phyloP scores from a whole-genome alignment of 768 basidiomycete genomes.

The Calocera cornea region DNA sequence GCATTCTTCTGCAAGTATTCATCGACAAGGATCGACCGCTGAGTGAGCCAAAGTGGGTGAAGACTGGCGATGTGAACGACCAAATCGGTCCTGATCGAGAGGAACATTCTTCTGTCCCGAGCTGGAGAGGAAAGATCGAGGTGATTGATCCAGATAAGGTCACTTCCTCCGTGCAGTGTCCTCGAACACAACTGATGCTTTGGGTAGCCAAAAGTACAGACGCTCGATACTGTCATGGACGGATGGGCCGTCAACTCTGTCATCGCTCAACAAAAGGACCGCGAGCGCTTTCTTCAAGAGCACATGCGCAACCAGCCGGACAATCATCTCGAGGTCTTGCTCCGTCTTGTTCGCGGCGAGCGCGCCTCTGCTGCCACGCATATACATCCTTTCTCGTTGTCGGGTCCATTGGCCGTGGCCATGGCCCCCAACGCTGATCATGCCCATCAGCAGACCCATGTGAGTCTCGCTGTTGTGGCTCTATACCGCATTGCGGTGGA shows the following conservation, averaged over 20 bases:
- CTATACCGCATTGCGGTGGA: conserved; percentile 76
- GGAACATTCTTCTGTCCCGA: conserved; percentile 13
- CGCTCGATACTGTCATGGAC: conserved; percentile 80
- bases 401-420: conserved; percentile 40
- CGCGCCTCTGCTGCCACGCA: conserved; percentile 37
- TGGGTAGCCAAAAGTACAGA: conserved; percentile 53
- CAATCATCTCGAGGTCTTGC: conserved; percentile 82
- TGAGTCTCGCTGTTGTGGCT: conserved; percentile 83
- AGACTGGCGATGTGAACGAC: conserved; percentile 84
- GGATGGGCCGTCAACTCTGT: conserved; percentile 79
- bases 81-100: conserved; percentile 11
- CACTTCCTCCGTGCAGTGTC: conserved; percentile 24
- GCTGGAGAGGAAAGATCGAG: conserved; percentile 86
- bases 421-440: conserved; percentile 65
- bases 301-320: conserved; percentile 67
- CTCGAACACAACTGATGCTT: conserved; percentile 1
- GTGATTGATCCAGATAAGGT: conserved; percentile 94
- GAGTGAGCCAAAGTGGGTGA: conserved; percentile 94
- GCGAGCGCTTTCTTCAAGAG: conserved; percentile 77
- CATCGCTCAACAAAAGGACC: conserved; percentile 57
- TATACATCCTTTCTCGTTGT: conserved; percentile 42
- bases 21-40: conserved; percentile 79
- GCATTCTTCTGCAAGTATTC: conserved; percentile 33
- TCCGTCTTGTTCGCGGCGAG: conserved; percentile 84
- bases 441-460: conserved; percentile 81